Conservation (phyloP, 2,329 filamentous ascomycete species). For the Colletotrichum liaoningense region DNA sequence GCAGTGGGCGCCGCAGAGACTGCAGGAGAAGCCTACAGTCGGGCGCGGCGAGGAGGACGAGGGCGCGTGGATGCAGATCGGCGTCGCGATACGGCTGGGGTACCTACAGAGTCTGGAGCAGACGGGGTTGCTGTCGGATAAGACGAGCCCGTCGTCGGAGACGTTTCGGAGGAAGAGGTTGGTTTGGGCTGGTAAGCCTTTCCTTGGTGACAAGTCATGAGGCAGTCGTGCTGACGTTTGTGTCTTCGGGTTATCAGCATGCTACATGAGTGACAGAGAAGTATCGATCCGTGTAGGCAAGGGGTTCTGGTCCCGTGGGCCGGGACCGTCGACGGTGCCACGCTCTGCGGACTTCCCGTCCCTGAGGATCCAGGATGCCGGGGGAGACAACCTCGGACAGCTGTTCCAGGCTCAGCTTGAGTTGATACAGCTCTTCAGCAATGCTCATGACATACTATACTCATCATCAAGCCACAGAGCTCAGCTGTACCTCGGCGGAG, state of each 20-base stretch:
- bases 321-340: constrained; percentile 73
- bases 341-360: constrained; percentile 76
- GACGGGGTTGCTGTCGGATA: constrained; percentile 70
- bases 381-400: constrained; percentile 74
- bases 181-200: constrained; percentile 70
- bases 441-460: constrained; percentile 80
- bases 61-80: constrained; percentile 82
- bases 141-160: constrained; percentile 65
- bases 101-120: constrained; percentile 78
- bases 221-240: neutral
- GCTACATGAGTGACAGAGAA: constrained; percentile 74
- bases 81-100: constrained; percentile 74
- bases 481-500: constrained; percentile 76
- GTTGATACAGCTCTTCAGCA: constrained; percentile 77
- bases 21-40: constrained; percentile 70
- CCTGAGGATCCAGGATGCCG: constrained; percentile 66
- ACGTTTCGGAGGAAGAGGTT: constrained; percentile 72
- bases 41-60: constrained; percentile 80
- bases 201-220: neutral
- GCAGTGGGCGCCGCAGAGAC: constrained; percentile 78
- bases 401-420: constrained; percentile 80
- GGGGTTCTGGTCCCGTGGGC: constrained; percentile 80
- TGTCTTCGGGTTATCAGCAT: constrained; percentile 50
- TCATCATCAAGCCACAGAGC: constrained; percentile 77
- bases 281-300: constrained; percentile 79